Percentiles rank a stretch among this genome's conserved stretches.
These are phyloP conservation scores for Zelonia costaricensis DNA, from an alignment of 208 protist genomes.

Conservation along the genomic window DNA sequence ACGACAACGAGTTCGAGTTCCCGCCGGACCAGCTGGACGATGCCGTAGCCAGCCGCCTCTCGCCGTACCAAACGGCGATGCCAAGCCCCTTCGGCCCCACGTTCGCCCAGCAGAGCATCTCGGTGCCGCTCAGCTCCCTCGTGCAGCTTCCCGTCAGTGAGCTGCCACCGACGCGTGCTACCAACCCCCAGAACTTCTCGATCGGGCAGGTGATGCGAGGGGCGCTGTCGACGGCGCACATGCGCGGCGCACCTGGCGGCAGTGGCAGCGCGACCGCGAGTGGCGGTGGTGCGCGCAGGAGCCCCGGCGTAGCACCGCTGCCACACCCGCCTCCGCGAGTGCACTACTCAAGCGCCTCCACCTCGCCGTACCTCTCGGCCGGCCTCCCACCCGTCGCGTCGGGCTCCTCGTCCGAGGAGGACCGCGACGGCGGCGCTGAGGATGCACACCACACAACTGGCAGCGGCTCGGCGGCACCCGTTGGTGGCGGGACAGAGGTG, in stretches of 20 bases:
- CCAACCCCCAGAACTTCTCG: constrained; percentile 43
- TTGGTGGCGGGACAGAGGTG: not conserved
- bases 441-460: not conserved
- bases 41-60: constrained; percentile 18
- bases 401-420: constrained; percentile 9
- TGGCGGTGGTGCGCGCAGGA: not conserved
- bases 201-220: constrained; percentile 64
- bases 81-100: constrained; percentile 3
- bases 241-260: not conserved
- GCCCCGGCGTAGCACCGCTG: constrained; percentile 7
- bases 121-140: constrained; percentile 51
- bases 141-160: constrained; percentile 67
- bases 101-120: not conserved
- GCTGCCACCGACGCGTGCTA: constrained; percentile 70
- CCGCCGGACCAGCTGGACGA: constrained; percentile 59
- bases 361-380: constrained; percentile 12
- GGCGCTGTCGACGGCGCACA: constrained; percentile 22
- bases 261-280: not conserved
- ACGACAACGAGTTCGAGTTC: constrained; percentile 85
- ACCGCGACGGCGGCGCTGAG: constrained; percentile 2
- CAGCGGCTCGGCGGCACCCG: not conserved
- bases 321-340: not conserved
- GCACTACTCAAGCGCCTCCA: not conserved
- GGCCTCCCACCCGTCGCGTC: not conserved
- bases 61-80: constrained; percentile 5